A percentile compares a stretch with the other conserved stretches of the same genome.
phyloP scores from a whole-genome alignment of 208 protist species.

The Wallacemonas sp. region DNA sequence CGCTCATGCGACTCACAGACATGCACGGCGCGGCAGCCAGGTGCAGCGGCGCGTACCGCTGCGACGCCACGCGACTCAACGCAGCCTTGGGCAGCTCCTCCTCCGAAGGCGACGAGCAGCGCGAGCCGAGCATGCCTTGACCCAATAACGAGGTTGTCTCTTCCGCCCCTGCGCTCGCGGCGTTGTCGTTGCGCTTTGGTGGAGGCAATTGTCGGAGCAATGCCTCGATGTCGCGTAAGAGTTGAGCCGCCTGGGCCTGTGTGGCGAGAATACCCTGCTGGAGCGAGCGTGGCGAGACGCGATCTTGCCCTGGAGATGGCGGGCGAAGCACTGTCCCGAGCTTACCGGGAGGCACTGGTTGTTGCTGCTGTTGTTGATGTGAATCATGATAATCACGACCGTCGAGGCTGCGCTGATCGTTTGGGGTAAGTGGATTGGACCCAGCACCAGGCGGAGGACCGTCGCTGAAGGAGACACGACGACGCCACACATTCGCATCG shows the following conservation, averaged over 20 bases:
- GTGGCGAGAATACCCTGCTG: background rate
- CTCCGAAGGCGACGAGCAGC: slow-evolving; percentile 21
- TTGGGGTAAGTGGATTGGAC: background rate
- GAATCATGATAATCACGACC: background rate
- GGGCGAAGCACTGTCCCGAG: too few species aligned
- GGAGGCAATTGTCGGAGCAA: background rate
- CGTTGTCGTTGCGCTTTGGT: too few species aligned
- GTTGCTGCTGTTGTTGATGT: background rate
- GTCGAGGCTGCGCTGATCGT: background rate
- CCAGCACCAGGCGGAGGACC: slow-evolving; percentile 3
- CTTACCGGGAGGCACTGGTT: background rate
- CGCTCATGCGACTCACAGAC: background rate
- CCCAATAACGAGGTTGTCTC: slow-evolving; percentile 18
- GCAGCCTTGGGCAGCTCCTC: slow-evolving; percentile 12
- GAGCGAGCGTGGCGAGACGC: background rate
- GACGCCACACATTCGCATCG: slow-evolving; percentile 16
- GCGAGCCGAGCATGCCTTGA: slow-evolving; percentile 28
- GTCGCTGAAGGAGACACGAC: slow-evolving; percentile 9
- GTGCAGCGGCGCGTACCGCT: slow-evolving; percentile 34
- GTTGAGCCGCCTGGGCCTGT: slow-evolving; percentile 1
- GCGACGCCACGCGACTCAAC: slow-evolving; percentile 31
- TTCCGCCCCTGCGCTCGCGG: background rate
- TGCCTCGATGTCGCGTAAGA: background rate
- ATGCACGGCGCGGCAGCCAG: slow-evolving; percentile 13
- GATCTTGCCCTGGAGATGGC: background rate